Percentiles rank a stretch among this genome's conserved stretches.
Conservation (phyloP, 345 rosid genomes). For the Eucalyptus regnans region DNA sequence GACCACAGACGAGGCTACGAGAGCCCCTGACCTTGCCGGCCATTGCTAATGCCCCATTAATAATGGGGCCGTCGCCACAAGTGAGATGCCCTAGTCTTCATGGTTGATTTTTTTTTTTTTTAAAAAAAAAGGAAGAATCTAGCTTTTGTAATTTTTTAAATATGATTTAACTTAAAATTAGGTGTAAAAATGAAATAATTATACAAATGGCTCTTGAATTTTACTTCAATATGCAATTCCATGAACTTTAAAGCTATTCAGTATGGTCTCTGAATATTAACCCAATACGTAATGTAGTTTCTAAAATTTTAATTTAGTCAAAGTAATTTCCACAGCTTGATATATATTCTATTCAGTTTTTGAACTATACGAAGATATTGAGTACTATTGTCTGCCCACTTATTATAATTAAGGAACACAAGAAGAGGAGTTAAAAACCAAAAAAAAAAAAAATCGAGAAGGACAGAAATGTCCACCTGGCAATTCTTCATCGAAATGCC, state of each 20-base stretch:
- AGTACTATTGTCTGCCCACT: accelerated
- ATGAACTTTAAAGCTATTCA: no score
- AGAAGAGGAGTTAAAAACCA: no score
- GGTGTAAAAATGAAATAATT: neutral
- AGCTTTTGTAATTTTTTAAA: no score
- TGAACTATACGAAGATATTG: accelerated
- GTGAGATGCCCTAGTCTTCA: neutral
- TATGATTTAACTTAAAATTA: no score
- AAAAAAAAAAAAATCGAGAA: accelerated
- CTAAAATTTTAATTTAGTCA: neutral
- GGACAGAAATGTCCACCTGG: neutral
- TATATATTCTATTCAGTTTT: accelerated
- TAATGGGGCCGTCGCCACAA: accelerated
- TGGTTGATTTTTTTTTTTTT: no score
- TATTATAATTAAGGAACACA: no score
- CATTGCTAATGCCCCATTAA: neutral
- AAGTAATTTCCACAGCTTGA: neutral
- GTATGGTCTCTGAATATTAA: no score
- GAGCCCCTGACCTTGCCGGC: accelerated
- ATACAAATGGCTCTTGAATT: accelerated
- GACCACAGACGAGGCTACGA: accelerated
- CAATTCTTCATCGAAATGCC: neutral
- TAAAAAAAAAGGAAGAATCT: no score
- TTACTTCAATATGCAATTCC: accelerated
- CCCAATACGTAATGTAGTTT: accelerated